phyloP scores from a whole-genome alignment of 208 protist genomes.

The Herpetomonas samuelpessoai region DNA sequence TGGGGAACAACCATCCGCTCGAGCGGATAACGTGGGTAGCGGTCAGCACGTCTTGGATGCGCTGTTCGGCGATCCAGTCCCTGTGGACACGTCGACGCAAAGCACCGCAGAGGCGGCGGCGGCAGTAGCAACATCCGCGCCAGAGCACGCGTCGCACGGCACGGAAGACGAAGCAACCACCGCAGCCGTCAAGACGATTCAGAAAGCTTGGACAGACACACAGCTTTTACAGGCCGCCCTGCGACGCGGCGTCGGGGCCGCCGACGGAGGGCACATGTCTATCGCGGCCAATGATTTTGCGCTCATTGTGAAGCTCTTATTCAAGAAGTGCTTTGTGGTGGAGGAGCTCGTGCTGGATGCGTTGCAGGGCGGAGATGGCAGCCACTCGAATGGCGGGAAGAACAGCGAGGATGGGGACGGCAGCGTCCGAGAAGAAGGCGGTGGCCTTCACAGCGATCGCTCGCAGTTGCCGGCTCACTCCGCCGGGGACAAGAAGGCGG shows the following conservation, averaged over 20 bases:
- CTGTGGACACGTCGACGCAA: too few relatives aligned
- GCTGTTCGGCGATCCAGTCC: too few relatives aligned
- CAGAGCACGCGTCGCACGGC: too few relatives aligned
- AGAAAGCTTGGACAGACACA: constrained; percentile 21
- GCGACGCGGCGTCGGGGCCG: constrained; percentile 26
- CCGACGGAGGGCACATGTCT: constrained; percentile 25
- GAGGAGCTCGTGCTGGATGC: constrained; percentile 49
- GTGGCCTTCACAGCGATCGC: neutral
- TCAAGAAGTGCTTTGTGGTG: constrained; percentile 47
- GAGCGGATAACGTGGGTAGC: too few relatives aligned
- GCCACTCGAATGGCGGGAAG: neutral
- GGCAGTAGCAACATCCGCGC: too few relatives aligned
- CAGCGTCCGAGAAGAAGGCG: constrained; percentile 10
- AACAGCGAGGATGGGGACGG: neutral
- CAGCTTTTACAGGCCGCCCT: constrained; percentile 36
- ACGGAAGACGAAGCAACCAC: too few relatives aligned
- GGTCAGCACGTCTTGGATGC: too few relatives aligned
- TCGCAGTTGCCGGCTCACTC: neutral
- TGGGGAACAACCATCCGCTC: too few relatives aligned
- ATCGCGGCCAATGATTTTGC: constrained; percentile 51
- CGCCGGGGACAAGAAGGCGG: too few relatives aligned
- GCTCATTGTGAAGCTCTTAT: constrained; percentile 45
- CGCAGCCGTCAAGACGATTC: neutral
- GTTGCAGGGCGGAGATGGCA: constrained; percentile 7
- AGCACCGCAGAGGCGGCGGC: too few relatives aligned